Conservation (phyloP, 169 alveolate species). For the Plasmodium vivax region DNA sequence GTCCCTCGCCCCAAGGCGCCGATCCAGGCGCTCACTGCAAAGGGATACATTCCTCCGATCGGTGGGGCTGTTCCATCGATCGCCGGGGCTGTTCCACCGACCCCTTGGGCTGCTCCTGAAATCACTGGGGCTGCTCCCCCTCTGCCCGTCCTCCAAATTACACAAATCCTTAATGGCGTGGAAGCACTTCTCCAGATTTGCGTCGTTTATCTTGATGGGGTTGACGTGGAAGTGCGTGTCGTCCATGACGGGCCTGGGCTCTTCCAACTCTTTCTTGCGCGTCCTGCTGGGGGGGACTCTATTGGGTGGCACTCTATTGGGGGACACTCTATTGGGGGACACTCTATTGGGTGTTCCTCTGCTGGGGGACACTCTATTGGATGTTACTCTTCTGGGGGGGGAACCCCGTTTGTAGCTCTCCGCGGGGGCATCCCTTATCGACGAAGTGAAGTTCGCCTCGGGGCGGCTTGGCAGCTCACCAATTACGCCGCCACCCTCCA, state of each 20-base stretch:
- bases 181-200: not conserved
- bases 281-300: no score
- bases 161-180: slow-evolving; percentile 11
- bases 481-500: not conserved
- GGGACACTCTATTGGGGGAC: not conserved
- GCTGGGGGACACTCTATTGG: not conserved
- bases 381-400: not conserved
- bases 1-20: not conserved
- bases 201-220: slow-evolving; percentile 3
- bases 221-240: slow-evolving; percentile 2
- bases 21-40: not conserved
- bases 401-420: not conserved
- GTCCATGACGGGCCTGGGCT: not conserved
- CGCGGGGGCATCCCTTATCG: not conserved
- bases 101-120: no score
- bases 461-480: not conserved
- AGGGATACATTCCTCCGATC: not conserved
- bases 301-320: not conserved
- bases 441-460: not conserved
- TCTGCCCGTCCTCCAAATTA: not conserved
- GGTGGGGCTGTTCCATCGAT: no score
- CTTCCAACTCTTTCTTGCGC: not conserved
- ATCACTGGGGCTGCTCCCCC: not conserved
- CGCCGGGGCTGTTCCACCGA: no score
- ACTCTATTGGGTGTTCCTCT: not conserved